Base-by-base conservation (phyloP, 2,329 filamentous ascomycete species). In the Daldinia eschscholtzii region DNA sequence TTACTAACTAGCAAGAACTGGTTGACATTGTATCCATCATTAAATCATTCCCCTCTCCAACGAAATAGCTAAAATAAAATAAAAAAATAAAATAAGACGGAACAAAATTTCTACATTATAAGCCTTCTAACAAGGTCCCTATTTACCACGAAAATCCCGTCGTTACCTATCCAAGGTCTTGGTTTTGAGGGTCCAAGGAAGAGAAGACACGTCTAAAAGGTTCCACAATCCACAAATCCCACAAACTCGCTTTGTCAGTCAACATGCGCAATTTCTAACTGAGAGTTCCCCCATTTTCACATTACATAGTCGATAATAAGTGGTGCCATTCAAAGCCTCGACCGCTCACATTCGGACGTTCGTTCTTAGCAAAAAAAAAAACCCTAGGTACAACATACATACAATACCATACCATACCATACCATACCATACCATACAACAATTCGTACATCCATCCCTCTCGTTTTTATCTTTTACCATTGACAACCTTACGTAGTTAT, bases 191-290 rank as follows among this genome's bases (percentile, higher is more conserved):
- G 30, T 56, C 68, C 68, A 71, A 69, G 69, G 60, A 67, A 41
- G 56, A 68, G 48, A 6, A 69, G 69, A 69, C 69, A 67, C 66
- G 69, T 71, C 66, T 71, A 46, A 67, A 61, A 66, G 66, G 64
- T 64, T 67, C 63, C 69, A 71, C 68, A 64, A 61, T 57, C 65
- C 68, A 68, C 66, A 67, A 67, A 62, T 53, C 52, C 41, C n/a
- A 60, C 65, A 62, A 71, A 26, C 52, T 23, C 12, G 28, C 57
- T 65, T 70, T 65, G 64, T 65, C 55, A 64, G 64, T 65, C 55
- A 64, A 53, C 39, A 39, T 69, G 53, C 33, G 48, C 55, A 58
- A 58, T 58, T 59, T 65, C 57, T 61, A 63, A 59, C 55, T 30
- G 35, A 42, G 30, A 28, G 41, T 20, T 18, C 20, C 20, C 20